Conservation (phyloP, 1,284 basidiomycete genomes). For the Melampsora larici-populina region DNA sequence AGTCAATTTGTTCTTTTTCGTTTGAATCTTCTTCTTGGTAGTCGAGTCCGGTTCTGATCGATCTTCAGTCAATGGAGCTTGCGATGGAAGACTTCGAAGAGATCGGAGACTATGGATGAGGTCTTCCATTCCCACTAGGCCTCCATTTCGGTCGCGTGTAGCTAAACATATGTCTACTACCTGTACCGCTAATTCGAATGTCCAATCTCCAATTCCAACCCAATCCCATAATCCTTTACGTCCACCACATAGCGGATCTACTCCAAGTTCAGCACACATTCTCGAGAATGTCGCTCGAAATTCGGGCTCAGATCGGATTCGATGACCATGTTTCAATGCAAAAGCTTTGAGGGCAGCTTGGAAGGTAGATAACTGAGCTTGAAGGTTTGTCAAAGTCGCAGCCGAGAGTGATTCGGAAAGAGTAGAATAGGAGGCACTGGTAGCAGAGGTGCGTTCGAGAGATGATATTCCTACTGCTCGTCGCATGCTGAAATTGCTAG, state of each 20-base stretch:
- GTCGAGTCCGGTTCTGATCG: neutral
- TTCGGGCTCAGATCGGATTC: constrained; percentile 77
- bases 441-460: constrained; percentile 56
- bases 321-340: constrained; percentile 74
- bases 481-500: constrained; percentile 53
- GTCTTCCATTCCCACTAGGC: constrained; percentile 83
- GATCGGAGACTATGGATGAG: constrained; percentile 72
- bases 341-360: constrained; percentile 75
- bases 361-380: constrained; percentile 78
- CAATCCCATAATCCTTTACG: constrained; percentile 80
- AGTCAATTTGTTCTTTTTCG: neutral
- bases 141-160: constrained; percentile 82
- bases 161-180: constrained; percentile 93
- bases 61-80: neutral
- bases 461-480: constrained; percentile 59
- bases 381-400: constrained; percentile 71
- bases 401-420: constrained; percentile 76
- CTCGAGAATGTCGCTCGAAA: constrained; percentile 91
- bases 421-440: constrained; percentile 64
- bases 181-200: constrained; percentile 91
- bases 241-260: constrained; percentile 73
- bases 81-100: constrained; percentile 63
- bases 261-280: constrained; percentile 91
- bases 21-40: neutral
- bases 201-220: constrained; percentile 84